These are phyloP conservation scores for Russula emetica DNA, from an alignment of 768 basidiomycete species.

Conservation along the genomic window DNA sequence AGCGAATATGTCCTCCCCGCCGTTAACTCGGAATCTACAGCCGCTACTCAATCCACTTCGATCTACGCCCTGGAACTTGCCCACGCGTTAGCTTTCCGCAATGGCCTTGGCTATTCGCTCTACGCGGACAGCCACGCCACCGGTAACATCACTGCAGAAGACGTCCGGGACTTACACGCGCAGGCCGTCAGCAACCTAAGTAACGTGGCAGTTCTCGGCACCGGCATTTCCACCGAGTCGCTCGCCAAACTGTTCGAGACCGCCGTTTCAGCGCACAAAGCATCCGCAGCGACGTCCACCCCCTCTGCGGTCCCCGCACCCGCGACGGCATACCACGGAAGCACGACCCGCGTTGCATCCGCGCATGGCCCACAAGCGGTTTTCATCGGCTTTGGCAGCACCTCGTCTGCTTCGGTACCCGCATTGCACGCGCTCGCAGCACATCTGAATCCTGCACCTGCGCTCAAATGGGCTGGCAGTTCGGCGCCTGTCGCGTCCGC, in stretches of 20 bases:
- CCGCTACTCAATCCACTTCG: constrained; percentile 56
- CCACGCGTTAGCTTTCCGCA: constrained; percentile 89
- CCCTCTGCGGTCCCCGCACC: constrained; percentile 36
- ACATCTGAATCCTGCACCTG: constrained; percentile 70
- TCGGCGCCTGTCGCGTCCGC: constrained; percentile 61
- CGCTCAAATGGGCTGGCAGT: constrained; percentile 85
- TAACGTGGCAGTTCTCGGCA: constrained; percentile 74
- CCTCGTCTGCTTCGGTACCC: constrained; percentile 56
- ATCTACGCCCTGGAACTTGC: constrained; percentile 79
- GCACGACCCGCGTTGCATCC: constrained; percentile 72
- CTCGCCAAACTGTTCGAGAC: constrained; percentile 64
- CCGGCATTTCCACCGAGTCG: constrained; percentile 70
- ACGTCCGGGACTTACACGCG: constrained; percentile 70
- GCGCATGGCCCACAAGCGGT: constrained; percentile 62
- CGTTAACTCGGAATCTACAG: constrained; percentile 63
- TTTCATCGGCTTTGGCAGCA: constrained; percentile 84
- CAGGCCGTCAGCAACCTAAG: constrained; percentile 73
- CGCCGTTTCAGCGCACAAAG: constrained; percentile 50
- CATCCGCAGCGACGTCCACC: constrained; percentile 39
- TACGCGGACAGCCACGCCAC: constrained; percentile 65
- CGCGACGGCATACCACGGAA: constrained; percentile 69
- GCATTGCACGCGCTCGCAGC: constrained; percentile 77
- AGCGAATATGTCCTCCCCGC: constrained; percentile 69
- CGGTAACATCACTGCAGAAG: constrained; percentile 52
- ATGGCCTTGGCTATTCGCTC: constrained; percentile 86